Base-by-base conservation (phyloP, 345 rosid genomes). In the Rhizophora mangle region DNA sequence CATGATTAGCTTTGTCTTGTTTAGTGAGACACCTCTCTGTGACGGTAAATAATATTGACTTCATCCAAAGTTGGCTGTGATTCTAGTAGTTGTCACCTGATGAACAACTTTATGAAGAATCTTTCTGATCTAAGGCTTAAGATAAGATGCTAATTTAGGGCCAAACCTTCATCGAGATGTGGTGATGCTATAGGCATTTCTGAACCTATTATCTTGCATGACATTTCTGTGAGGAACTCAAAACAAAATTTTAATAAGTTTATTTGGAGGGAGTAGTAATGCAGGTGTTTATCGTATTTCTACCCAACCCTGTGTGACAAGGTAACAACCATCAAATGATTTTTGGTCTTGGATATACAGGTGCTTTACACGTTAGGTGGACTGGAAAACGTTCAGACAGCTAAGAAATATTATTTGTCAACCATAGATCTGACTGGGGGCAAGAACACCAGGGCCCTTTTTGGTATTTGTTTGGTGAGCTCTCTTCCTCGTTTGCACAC, bases 311-410 rank as follows among this genome's bases (percentile, higher is more conserved):
- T 43, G 16, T 13, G 49, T 32, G 19, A 46, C 62, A 8, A 36
- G 34, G 11, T 29, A 4, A 6, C 37, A 67, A 34, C 21, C 16
- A 7, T 70, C 57, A 49, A 62, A 65, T 51, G 27, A 46, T 76
- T 3, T 64, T 43, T 69, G 39, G 70, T 63, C 47, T 62, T 67
- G 62, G 26, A 39, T 71, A 31, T 56, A 63, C 83, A 92, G 99
- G 98, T 92, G 61, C 89, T 96, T 47, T 96, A 96, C 81, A 96
- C 97, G 0, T 82, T 89, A 16, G 97, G 97, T 64, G 99, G 99
- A 72, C 77, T 86, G 20, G 99, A 96, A 71, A 96, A 89, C 82
- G 76, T 92, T 77, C 85, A 80, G 60, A 80, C 89, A 26, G 98
- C 99, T 31, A 87, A 86, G 87, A 96, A 92, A 76, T 92, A 96